A percentile compares a stretch with the other conserved stretches of the same genome.
Conservation (phyloP, 1,284 basidiomycete genomes). For the Cerrena zonata region DNA sequence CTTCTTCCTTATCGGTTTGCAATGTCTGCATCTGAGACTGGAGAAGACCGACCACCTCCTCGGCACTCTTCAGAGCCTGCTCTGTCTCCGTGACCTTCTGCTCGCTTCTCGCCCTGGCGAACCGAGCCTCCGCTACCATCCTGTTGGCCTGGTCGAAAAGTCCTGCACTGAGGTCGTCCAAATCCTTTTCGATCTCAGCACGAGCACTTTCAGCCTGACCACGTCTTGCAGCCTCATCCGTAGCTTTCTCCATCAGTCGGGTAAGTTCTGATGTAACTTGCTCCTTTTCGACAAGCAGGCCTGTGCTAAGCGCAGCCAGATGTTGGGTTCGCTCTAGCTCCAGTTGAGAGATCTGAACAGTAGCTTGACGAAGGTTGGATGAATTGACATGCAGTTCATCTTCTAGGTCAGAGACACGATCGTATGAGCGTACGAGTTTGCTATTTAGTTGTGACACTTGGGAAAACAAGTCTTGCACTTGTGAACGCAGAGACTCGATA, state of each 20-base stretch:
- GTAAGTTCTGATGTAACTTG: slow-evolving; percentile 91
- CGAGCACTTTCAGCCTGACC: slow-evolving; percentile 86
- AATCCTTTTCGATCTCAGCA: slow-evolving; percentile 77
- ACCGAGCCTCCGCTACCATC: slow-evolving; percentile 90
- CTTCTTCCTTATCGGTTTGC: slow-evolving; percentile 55
- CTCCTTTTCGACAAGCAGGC: slow-evolving; percentile 85
- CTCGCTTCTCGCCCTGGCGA: slow-evolving; percentile 71
- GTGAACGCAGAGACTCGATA: slow-evolving; percentile 71
- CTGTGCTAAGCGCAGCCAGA: slow-evolving; percentile 77
- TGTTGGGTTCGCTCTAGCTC: slow-evolving; percentile 74
- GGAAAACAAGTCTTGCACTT: slow-evolving; percentile 80
- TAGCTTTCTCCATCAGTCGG: slow-evolving; percentile 87
- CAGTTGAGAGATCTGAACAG: slow-evolving; percentile 61
- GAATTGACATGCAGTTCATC: slow-evolving; percentile 77
- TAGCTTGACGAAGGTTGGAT: slow-evolving; percentile 49
- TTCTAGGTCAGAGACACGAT: slow-evolving; percentile 88
- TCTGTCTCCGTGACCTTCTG: slow-evolving; percentile 72
- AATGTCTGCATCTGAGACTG: slow-evolving; percentile 78
- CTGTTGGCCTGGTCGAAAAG: slow-evolving; percentile 85
- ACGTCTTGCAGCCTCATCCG: slow-evolving; percentile 86
- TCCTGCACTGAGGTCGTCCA: slow-evolving; percentile 88
- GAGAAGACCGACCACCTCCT: slow-evolving; percentile 80
- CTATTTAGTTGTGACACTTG: slow-evolving; percentile 87
- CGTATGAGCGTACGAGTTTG: slow-evolving; percentile 90
- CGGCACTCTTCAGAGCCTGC: slow-evolving; percentile 76